Evolutionary conservation across 495 filamentous ascomycete genomes (phyloP), one percentile per base, ranked within the genome.

Genomic region (Barbatosphaeria neglecta): DNA sequence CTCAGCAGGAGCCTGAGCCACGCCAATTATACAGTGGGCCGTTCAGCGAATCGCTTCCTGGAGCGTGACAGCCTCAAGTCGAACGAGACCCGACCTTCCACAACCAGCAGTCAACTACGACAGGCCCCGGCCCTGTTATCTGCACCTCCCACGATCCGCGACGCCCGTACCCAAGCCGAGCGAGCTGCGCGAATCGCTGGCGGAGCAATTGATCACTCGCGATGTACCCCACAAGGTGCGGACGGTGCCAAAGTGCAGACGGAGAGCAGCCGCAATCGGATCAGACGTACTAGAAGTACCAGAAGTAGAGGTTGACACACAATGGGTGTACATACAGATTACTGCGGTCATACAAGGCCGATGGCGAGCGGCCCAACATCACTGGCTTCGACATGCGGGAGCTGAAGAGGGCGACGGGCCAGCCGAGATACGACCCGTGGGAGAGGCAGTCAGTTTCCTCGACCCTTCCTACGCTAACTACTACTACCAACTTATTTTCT

Each of bases 351-450:
- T 15, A 24, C 39, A 41, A 41, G 39, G 46, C 55, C 35, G 57
- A 60, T 35, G 54, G 51, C 57, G 56, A 61, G 47, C 68, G 68
- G 66, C 66, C 75, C 42, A 85, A 84, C 75, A 76, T 87, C 74
- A 90, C 86, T 51, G 84, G 88, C 66, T 93, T 95, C 76, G 78
- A 90, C 66, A 61, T 82, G 52, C 71, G 69, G 61, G 81, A 86
- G 57, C 78, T 88, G 64, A 80, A 76, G 56, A 75, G 75, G 43
- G 72, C 87, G 18, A 69, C 84, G 48, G 77, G 76, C 27, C 70
- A 70, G 50, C 74, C 78, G 46, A 74, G 76, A 62, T 81, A 84
- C 60, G 93, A 97, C 63, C 92, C 92, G 35, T 98, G 92, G 92
- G 80, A 77, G 61, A 69, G 82, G 72, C 56, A 70, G 90, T 94